These are phyloP conservation scores for Debaryomyces fabryi DNA, from an alignment of 1,139 yeast species.

Conservation along the genomic window DNA sequence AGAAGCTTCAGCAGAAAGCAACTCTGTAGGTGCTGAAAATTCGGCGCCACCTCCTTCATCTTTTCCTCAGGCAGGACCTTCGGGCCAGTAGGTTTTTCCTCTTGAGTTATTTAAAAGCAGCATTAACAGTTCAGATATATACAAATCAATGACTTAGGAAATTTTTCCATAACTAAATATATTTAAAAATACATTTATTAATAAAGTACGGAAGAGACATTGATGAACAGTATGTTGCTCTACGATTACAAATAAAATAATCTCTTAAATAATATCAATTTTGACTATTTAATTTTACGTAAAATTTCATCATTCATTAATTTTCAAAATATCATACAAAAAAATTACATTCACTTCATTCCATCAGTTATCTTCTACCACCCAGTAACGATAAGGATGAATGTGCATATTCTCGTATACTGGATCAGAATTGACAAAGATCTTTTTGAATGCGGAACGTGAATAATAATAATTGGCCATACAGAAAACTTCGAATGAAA, in stretches of 20 bases:
- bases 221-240: no score
- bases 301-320: neutral
- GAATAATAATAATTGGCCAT: slow-evolving; percentile 41
- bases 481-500: slow-evolving; percentile 37
- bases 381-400: slow-evolving; percentile 5
- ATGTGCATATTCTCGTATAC: slow-evolving; percentile 34
- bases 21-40: neutral
- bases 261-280: neutral
- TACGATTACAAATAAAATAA: no score
- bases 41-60: neutral
- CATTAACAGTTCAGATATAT: neutral
- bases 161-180: neutral
- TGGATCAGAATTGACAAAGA: slow-evolving; percentile 34
- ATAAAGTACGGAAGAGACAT: neutral
- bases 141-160: neutral
- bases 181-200: neutral
- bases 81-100: neutral
- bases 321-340: neutral
- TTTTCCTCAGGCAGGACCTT: neutral
- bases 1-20: neutral
- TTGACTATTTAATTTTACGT: neutral
- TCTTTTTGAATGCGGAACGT: slow-evolving; percentile 25
- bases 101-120: neutral
- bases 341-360: neutral
- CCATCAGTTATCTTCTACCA: neutral